Evolutionary conservation across 2,329 filamentous ascomycete genomes (phyloP), one percentile per base, ranked within the genome.

Genomic region (Trichoderma pleuroti): DNA sequence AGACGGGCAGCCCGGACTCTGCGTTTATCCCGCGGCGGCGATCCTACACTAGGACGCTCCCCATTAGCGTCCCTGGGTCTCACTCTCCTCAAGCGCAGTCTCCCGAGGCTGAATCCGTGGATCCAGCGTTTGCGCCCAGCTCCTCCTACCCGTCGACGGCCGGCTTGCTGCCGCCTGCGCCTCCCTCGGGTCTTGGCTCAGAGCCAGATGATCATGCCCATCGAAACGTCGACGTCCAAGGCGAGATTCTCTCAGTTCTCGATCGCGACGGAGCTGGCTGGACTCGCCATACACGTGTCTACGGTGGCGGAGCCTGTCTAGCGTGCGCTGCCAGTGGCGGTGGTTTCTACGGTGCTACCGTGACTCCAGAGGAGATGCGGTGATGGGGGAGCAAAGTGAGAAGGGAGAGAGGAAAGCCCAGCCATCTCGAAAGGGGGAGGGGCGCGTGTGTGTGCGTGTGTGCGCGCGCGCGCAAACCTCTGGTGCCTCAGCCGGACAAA

Each of bases 241-340:
- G 85, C 32, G 85, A 88, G 74, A 84, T 86, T 69, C 81, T 87
- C 52, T 84, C 84, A 10, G 80, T 84, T 14, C 78, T 84, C 70
- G 83, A 87, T 74, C 80, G 81, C 70, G 79, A 82, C 14, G 86
- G 85, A 5, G 81, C 82, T 21, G 83, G 83, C 54, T 89, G 86
- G 87, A 85, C 82, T 74, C 83, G 86, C 46, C 87, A 89, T 76
- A 89, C 87, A 18, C 83, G 86, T 30, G 87, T 89, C 30, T 89
- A 88, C 73, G 86, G 86, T 32, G 87, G 87, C 71, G 86, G 87
- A 7, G 83, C 86, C 3, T 89, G 87, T 72, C 81, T 88, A 49
- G 86, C 86, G 1, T 89, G 87, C 73, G 79, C 84, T 49, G 85
- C 84, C 10, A 82, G 84, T 11, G 80, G 79, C 36, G 84, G 81